phyloP scores from a whole-genome alignment of 805 yeast genomes.

The Candida namnaoensis region DNA sequence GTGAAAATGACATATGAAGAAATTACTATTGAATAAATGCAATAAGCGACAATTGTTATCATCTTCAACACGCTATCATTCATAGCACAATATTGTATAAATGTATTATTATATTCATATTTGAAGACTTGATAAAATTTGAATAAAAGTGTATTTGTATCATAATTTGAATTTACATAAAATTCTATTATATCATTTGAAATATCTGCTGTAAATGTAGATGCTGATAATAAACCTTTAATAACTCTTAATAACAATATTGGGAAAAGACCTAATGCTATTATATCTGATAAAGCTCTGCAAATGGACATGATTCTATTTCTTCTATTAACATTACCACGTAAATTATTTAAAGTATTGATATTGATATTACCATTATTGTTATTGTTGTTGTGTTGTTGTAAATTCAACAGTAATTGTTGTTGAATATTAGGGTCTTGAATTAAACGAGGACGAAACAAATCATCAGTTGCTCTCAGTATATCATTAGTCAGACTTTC shows the following conservation, averaged over 20 bases:
- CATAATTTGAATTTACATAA: not conserved
- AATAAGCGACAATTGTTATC: not conserved
- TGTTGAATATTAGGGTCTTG: too few relatives aligned
- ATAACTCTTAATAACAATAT: not conserved
- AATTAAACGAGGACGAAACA: too few relatives aligned
- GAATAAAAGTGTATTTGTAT: not conserved
- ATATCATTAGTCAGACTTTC: too few relatives aligned
- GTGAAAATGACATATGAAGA: slow-evolving; percentile 1
- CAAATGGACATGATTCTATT: not conserved
- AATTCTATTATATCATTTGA: not conserved
- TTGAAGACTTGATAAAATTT: not conserved
- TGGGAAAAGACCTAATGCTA: slow-evolving; percentile 1
- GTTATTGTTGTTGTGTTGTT: not conserved
- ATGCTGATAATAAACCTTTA: not conserved
- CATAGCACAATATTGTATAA: too few relatives aligned
- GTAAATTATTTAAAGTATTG: not conserved
- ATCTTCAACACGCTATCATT: not conserved
- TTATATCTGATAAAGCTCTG: not conserved
- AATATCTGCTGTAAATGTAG: not conserved
- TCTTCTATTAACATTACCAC: not conserved
- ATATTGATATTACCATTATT: not conserved
- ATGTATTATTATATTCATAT: not conserved
- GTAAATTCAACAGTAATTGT: too few relatives aligned
- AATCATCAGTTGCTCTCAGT: too few relatives aligned
- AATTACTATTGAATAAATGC: not conserved